Percentiles rank a stretch among this genome's conserved stretches.
These are phyloP conservation scores for Tulasnella calospora DNA, from an alignment of 768 basidiomycete genomes.

Conservation along the genomic window DNA sequence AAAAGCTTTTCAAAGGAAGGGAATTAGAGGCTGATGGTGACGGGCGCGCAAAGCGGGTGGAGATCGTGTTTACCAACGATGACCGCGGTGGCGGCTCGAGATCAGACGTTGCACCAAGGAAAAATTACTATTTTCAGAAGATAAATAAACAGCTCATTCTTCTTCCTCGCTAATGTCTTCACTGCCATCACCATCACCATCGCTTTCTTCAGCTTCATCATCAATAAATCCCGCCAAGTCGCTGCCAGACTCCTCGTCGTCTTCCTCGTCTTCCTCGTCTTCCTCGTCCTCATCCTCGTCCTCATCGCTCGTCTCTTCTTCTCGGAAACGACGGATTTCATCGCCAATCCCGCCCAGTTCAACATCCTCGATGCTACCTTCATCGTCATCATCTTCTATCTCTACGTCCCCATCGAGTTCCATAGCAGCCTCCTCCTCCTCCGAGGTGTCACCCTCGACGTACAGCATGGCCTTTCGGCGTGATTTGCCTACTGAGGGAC, in stretches of 20 bases:
- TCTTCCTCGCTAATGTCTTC: conserved; percentile 25
- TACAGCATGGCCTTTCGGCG: conserved; percentile 36
- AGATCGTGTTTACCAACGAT: neutral
- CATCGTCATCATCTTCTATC: conserved; percentile 60
- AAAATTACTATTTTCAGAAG: neutral
- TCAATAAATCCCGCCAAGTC: conserved; percentile 41
- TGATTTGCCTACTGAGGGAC: neutral
- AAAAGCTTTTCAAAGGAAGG: neutral
- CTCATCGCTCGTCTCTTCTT: conserved; percentile 30
- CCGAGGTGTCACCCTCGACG: conserved; percentile 30
- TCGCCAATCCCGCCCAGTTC: conserved; percentile 29
- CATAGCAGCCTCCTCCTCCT: conserved; percentile 58
- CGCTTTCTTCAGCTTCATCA: conserved; percentile 48
- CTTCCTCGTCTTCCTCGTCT: conserved; percentile 51
- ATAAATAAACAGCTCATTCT: conserved; percentile 25
- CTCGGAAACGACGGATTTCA: neutral
- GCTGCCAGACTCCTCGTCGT: conserved; percentile 68
- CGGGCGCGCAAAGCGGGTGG: neutral
- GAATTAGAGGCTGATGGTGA: neutral
- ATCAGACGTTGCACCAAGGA: neutral
- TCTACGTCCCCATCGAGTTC: conserved; percentile 51
- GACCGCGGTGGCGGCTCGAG: neutral
- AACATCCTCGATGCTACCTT: conserved; percentile 57
- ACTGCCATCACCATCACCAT: conserved; percentile 32
- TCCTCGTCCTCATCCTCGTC: conserved; percentile 30